Conservation (phyloP, 768 basidiomycete genomes). For the Boletus sensibilis region DNA sequence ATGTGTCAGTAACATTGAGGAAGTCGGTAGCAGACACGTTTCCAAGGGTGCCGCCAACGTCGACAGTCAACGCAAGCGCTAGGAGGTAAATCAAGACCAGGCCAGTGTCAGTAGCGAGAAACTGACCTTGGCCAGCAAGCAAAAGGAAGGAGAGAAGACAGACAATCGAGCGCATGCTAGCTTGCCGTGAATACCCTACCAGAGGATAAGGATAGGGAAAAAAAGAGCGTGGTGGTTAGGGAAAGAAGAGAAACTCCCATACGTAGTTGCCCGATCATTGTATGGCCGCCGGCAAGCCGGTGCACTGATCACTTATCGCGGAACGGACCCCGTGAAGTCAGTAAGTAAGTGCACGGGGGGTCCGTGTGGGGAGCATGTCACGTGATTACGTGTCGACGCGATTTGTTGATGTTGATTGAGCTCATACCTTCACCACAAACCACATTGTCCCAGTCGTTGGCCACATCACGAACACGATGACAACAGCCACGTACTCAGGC, state of each 20-base stretch:
- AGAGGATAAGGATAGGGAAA: constrained; percentile 22
- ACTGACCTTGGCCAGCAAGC: constrained; percentile 61
- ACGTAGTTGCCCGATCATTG: not conserved
- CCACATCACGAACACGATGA: constrained; percentile 34
- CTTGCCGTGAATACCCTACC: constrained; percentile 32
- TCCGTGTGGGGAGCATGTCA: constrained; percentile 11
- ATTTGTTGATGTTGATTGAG: constrained; percentile 32
- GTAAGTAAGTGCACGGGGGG: constrained; percentile 11
- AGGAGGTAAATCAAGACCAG: not conserved
- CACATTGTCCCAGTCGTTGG: constrained; percentile 3
- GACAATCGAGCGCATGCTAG: constrained; percentile 29
- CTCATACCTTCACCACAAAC: constrained; percentile 11
- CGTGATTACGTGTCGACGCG: constrained; percentile 26
- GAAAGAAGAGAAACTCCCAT: constrained; percentile 11
- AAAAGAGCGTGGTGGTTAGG: constrained; percentile 13
- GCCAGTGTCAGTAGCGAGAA: not conserved
- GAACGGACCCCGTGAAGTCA: not conserved
- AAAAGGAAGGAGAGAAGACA: constrained; percentile 34
- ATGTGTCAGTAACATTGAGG: constrained; percentile 38
- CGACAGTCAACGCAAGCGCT: constrained; percentile 51
- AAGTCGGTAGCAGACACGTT: constrained; percentile 44
- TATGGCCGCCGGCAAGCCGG: not conserved
- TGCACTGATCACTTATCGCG: too few species aligned
- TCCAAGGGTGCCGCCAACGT: constrained; percentile 37
- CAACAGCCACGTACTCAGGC: constrained; percentile 47